Evolutionary conservation across 192 early-diverging fungal species (phyloP).

Genomic region (Funneliformis mosseae): DNA sequence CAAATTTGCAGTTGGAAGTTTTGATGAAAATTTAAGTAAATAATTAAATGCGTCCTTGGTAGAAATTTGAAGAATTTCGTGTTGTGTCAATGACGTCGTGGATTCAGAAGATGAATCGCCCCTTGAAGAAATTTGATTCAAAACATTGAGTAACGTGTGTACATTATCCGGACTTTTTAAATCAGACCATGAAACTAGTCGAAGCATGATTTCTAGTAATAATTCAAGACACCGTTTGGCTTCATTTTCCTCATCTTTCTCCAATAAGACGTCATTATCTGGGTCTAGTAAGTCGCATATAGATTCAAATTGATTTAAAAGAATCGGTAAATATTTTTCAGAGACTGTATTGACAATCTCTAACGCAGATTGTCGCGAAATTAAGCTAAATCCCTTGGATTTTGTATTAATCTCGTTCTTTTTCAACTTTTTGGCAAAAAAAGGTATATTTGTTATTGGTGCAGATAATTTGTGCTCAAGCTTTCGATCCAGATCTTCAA

Average conservation of each 20-base stretch:
- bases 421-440: slow-evolving; percentile 41
- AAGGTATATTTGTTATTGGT: slow-evolving; percentile 29
- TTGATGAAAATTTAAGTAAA: slow-evolving; percentile 39
- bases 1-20: slow-evolving; percentile 46
- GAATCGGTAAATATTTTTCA: neutral
- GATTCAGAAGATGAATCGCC: neutral
- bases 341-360: slow-evolving; percentile 44
- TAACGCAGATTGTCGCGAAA: slow-evolving; percentile 40
- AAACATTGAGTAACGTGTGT: slow-evolving; percentile 26
- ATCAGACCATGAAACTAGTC: slow-evolving; percentile 45
- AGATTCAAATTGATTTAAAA: slow-evolving; percentile 26
- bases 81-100: neutral
- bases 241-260: neutral
- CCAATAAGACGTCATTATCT: slow-evolving; percentile 28
- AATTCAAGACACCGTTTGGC: slow-evolving; percentile 26
- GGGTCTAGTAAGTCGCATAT: slow-evolving; percentile 19
- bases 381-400: slow-evolving; percentile 33
- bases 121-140: slow-evolving; percentile 10
- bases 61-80: slow-evolving; percentile 22
- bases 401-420: slow-evolving; percentile 9
- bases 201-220: slow-evolving; percentile 37
- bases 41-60: slow-evolving; percentile 42
- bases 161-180: slow-evolving; percentile 38
- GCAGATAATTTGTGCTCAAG: slow-evolving; percentile 47
- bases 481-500: slow-evolving; percentile 53